phyloP scores from a whole-genome alignment of 2,329 filamentous ascomycete genomes.

The Fusarium temperatum region DNA sequence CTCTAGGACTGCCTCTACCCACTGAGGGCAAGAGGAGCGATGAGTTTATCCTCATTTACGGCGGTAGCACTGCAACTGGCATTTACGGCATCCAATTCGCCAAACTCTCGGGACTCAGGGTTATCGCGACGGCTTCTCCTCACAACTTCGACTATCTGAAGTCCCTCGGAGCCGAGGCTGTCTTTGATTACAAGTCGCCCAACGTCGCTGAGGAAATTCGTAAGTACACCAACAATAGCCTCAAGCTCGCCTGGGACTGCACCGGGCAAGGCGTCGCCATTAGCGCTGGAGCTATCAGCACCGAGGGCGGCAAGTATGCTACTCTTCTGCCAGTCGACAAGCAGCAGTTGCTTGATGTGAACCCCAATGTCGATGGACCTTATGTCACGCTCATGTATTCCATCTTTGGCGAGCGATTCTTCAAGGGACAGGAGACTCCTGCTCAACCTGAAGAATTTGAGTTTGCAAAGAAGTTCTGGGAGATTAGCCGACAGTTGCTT shows the following conservation, averaged over 20 bases:
- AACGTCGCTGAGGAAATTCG: conserved; percentile 40
- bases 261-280: background rate
- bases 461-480: conserved; percentile 8
- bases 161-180: conserved; percentile 53
- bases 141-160: conserved; percentile 47
- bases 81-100: conserved; percentile 59
- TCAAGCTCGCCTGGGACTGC: conserved; percentile 42
- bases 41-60: conserved; percentile 54
- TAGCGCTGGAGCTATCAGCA: conserved; percentile 2
- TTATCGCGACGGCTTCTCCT: conserved; percentile 50
- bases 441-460: conserved; percentile 8
- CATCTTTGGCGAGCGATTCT: conserved; percentile 12
- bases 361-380: conserved; percentile 9
- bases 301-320: conserved; percentile 10
- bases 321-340: background rate
- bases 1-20: conserved; percentile 56
- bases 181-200: conserved; percentile 55
- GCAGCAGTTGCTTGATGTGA: background rate
- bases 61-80: conserved; percentile 63
- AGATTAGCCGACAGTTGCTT: background rate
- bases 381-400: conserved; percentile 12
- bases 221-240: conserved; percentile 30
- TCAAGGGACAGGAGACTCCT: background rate
- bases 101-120: conserved; percentile 48
- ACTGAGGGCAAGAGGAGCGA: conserved; percentile 48